Conservation (phyloP, 2,329 filamentous ascomycete species). For the Apiospora rasikravindrae region DNA sequence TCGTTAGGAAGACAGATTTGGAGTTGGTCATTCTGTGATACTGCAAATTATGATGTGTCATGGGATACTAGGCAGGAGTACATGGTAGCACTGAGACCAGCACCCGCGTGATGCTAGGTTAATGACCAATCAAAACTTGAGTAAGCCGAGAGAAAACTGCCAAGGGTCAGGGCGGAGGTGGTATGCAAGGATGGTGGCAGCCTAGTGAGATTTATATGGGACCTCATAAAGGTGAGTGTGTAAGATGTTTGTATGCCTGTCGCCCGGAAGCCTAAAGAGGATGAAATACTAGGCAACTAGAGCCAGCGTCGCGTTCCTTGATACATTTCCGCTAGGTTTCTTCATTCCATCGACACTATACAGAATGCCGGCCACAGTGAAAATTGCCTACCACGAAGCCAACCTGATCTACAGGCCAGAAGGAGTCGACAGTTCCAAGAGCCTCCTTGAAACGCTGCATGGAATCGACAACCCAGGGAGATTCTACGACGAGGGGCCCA, state of each 20-base stretch:
- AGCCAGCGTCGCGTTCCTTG: too few relatives aligned
- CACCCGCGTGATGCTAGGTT: not conserved
- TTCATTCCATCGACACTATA: not conserved
- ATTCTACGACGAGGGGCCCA: too few relatives aligned
- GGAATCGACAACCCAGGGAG: not conserved
- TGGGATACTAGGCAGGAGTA: not conserved
- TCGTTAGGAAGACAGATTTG: not conserved
- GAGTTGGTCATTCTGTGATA: not conserved
- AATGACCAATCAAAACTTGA: not conserved
- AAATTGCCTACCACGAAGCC: not conserved
- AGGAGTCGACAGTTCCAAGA: not conserved
- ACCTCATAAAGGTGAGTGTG: too few relatives aligned
- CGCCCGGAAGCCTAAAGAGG: too few relatives aligned
- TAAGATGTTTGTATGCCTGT: too few relatives aligned
- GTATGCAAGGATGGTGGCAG: not conserved
- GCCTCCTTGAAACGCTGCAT: not conserved
- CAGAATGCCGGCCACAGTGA: not conserved
- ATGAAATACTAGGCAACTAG: too few relatives aligned
- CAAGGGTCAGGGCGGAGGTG: not conserved
- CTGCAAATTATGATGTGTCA: not conserved
- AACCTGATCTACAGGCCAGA: not conserved
- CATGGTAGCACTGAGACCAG: not conserved
- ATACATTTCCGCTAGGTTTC: not conserved
- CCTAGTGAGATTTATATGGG: not conserved
- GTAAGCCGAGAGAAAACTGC: not conserved